Conservation (phyloP, 2,329 filamentous ascomycete genomes). For the Claviceps digitariae region DNA sequence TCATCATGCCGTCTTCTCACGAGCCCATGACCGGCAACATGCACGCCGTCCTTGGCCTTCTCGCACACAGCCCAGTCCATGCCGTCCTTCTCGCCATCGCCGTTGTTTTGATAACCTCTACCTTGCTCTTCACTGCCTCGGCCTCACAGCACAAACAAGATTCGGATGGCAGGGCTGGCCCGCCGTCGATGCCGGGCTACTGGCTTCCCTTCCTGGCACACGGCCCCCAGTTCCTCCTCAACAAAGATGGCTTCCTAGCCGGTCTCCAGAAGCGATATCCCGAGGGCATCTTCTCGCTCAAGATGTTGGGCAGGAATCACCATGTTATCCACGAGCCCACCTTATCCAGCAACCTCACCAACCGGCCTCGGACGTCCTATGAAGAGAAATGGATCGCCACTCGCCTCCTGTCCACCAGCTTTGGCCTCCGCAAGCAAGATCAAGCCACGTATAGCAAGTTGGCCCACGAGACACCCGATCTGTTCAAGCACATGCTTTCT, state of each 20-base stretch:
- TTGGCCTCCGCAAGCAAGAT: conserved; percentile 18
- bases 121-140: conserved; percentile 24
- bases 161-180: conserved; percentile 6
- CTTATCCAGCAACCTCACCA: conserved; percentile 16
- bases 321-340: conserved; percentile 21
- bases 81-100: not conserved
- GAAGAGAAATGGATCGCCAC: conserved; percentile 12
- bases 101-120: conserved; percentile 1
- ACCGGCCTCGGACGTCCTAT: conserved; percentile 14
- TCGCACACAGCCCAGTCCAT: not conserved
- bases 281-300: conserved; percentile 22
- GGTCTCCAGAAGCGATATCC: conserved; percentile 18
- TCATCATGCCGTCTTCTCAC: not conserved
- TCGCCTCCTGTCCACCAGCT: conserved; percentile 18
- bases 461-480: conserved; percentile 14
- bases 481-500: conserved; percentile 14
- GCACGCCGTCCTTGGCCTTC: not conserved
- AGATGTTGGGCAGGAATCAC: conserved; percentile 19
- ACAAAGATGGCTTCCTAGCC: conserved; percentile 16
- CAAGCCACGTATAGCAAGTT: conserved; percentile 19
- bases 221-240: conserved; percentile 17
- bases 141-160: conserved; percentile 7
- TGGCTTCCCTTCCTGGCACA: conserved; percentile 25
- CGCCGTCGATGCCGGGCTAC: conserved; percentile 17
- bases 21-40: not conserved